Evolutionary conservation across 2,329 filamentous ascomycete genomes (phyloP).

Genomic region (Nothopassalora personata): DNA sequence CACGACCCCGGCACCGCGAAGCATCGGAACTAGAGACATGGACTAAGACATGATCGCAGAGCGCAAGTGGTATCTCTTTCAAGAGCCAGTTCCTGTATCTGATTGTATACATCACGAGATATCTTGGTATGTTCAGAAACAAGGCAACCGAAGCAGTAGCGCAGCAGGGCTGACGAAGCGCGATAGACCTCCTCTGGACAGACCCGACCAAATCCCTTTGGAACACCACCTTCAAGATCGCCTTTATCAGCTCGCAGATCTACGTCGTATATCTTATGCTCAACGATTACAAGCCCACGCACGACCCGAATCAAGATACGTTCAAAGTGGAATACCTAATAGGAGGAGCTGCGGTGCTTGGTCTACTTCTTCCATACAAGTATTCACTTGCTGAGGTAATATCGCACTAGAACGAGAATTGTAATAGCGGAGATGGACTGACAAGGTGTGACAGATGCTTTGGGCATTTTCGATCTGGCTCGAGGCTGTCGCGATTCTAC

Average conservation of each 20-base stretch:
- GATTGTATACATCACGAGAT: constrained; percentile 87
- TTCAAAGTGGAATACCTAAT: constrained; percentile 96
- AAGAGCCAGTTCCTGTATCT: constrained; percentile 96
- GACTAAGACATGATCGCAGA: constrained; percentile 50
- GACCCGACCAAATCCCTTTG: constrained; percentile 61
- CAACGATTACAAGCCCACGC: constrained; percentile 93
- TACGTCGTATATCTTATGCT: constrained; percentile 99
- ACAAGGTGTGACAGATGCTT: constrained; percentile 58
- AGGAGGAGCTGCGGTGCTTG: constrained; percentile 71
- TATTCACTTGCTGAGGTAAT: constrained; percentile 66
- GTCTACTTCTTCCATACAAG: constrained; percentile 75
- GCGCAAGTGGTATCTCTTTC: constrained; percentile 95
- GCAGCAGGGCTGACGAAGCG: constrained; percentile 14
- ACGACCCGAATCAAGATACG: constrained; percentile 94
- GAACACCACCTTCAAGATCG: constrained; percentile 91
- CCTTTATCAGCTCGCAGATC: constrained; percentile 83
- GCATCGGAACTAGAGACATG: neutral
- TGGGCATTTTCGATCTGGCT: constrained; percentile 99
- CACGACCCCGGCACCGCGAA: constrained; percentile 28
- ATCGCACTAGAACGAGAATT: constrained; percentile 3
- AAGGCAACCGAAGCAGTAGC: neutral
- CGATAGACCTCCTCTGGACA: constrained; percentile 75
- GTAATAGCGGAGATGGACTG: neutral
- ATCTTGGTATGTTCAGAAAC: constrained; percentile 50
- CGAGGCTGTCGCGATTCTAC: constrained; percentile 91